Base-by-base conservation (phyloP, 1,284 basidiomycete genomes). In the Trametes pubescens region DNA sequence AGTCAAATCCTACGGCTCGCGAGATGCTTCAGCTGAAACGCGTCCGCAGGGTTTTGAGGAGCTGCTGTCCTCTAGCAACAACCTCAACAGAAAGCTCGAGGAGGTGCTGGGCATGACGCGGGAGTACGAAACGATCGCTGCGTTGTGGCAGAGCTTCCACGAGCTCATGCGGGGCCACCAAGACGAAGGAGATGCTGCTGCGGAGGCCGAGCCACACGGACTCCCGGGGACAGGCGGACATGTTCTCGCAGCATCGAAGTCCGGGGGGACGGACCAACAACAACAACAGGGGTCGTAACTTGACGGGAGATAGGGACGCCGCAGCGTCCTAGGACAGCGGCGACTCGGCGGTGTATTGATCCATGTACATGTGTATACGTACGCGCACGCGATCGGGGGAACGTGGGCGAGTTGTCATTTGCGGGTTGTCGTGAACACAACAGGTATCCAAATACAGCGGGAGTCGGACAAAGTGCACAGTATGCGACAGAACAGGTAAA, bases 51-150 rank as follows among this genome's bases (percentile, higher is more conserved):
- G 90, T n/a, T 95, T 98, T 72, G 96, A 97, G 73, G 91, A 94
- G 64, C 78, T 97, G 6, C 80, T 98, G 18, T 91, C 91, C 1
- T 87, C 91, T n/a, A 90, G 89, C 62, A 98, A 98, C 74, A 85
- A 86, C n/a, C 79, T 96, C 21, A 98, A 98, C 76, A 88, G 96
- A 62, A 96, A 95, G 73, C 82, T 98, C 4, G 96, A 98, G 77
- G 95, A 98, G 75, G 92, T 95, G 0, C 82, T 94, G 40, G 91
- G 92, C 10, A 96, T 98, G 83, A 95, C 96, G 5, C 90, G 90
- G 66, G 96, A 98, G 80, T 97, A 98, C 75, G 89, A 92, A 59
- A 95, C 93, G 0, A 95, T 98, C 54, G 92, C 95, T 1, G 82
- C 86, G 3, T 82, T 98, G 24, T 98, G 96, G 96, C 84, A 89